Conservation (phyloP, 495 filamentous ascomycete genomes). For the Bacidia rubella region DNA sequence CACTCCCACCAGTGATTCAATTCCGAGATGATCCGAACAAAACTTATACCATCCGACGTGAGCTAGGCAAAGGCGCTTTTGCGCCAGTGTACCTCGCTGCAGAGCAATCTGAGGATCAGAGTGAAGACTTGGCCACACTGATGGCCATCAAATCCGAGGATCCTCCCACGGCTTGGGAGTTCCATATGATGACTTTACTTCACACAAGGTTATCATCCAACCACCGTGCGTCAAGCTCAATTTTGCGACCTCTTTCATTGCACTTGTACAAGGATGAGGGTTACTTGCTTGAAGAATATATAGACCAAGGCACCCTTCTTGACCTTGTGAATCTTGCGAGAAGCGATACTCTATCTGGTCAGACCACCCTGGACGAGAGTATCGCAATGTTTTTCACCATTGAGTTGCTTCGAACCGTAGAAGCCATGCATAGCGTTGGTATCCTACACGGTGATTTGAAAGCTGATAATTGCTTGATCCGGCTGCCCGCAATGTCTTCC, state of each 20-base stretch:
- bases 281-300: slow-evolving; percentile 77
- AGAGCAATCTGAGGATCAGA: slow-evolving; percentile 29
- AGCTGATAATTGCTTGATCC: slow-evolving; percentile 84
- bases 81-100: slow-evolving; percentile 79
- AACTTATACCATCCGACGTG: slow-evolving; percentile 66
- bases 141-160: slow-evolving; percentile 92
- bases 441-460: slow-evolving; percentile 92
- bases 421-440: slow-evolving; percentile 65
- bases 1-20: slow-evolving; percentile 48
- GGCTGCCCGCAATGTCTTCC: slow-evolving; percentile 35
- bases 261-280: slow-evolving; percentile 78
- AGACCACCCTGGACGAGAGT: slow-evolving; percentile 63
- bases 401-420: slow-evolving; percentile 80
- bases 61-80: slow-evolving; percentile 85
- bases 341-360: slow-evolving; percentile 38
- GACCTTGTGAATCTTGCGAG: slow-evolving; percentile 82
- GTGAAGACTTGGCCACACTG: slow-evolving; percentile 35
- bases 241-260: slow-evolving; percentile 72
- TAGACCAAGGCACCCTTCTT: slow-evolving; percentile 80
- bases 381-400: slow-evolving; percentile 90
- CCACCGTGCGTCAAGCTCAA: slow-evolving; percentile 53
- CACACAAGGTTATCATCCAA: slow-evolving; percentile 56
- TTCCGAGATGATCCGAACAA: slow-evolving; percentile 43
- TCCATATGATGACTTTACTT: slow-evolving; percentile 81
- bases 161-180: slow-evolving; percentile 84